Conservation (phyloP, 2,329 filamentous ascomycete genomes). For the Ophiostoma fasciatum region DNA sequence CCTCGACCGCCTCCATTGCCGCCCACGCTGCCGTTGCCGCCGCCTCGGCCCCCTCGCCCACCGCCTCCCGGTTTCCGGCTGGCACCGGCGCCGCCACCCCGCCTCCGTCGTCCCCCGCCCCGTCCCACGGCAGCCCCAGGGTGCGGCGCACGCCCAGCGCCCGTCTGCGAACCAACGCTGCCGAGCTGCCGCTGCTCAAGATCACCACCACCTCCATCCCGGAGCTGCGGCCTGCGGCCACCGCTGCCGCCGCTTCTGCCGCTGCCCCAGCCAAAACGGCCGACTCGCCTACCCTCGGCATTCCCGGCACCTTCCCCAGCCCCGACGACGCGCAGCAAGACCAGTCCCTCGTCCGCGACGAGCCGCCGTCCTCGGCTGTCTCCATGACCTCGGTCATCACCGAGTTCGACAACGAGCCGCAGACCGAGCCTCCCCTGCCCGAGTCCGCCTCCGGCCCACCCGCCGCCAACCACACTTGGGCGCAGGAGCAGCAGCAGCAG, state of each 20-base stretch:
- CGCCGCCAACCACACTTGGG: background rate
- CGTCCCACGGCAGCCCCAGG: background rate
- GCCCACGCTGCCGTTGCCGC: conserved; percentile 1
- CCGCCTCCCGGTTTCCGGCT: background rate
- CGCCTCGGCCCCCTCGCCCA: background rate
- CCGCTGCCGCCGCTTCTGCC: background rate
- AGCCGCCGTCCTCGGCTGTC: conserved; percentile 40
- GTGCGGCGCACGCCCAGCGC: background rate
- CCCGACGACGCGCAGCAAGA: conserved; percentile 15
- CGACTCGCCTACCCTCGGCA: conserved; percentile 52
- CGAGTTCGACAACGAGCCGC: conserved; percentile 59
- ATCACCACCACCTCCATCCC: conserved; percentile 6
- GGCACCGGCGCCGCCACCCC: background rate
- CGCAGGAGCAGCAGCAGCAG: background rate
- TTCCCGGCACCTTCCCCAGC: conserved; percentile 47
- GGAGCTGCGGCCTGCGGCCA: conserved; percentile 1
- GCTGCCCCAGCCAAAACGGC: conserved; percentile 11
- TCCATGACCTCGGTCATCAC: conserved; percentile 48
- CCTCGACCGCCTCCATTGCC: conserved; percentile 1
- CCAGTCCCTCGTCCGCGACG: conserved; percentile 23
- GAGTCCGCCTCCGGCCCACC: background rate
- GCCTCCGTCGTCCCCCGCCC: background rate
- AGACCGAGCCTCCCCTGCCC: conserved; percentile 37
- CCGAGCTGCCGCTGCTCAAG: background rate
- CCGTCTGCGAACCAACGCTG: background rate